These are phyloP conservation scores for Hordeum marinum DNA, from an alignment of 176 grass and related monocot genomes.

Conservation along the genomic window DNA sequence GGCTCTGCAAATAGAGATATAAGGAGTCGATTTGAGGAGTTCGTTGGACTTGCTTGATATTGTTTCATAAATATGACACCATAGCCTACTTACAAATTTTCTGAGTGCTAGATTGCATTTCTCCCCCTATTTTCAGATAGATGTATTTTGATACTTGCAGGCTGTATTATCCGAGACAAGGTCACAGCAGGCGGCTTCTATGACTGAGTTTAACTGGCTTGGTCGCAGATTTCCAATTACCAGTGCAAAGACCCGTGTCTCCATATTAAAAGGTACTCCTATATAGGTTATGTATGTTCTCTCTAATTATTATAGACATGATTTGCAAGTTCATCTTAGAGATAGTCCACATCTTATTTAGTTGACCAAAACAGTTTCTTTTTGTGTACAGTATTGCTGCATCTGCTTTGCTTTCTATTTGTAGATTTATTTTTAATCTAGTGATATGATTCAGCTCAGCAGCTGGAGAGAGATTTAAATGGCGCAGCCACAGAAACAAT, in stretches of 20 bases:
- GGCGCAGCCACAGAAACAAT: constrained; percentile 55
- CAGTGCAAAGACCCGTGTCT: constrained; percentile 94
- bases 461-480: constrained; percentile 87
- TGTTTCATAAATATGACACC: not conserved
- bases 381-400: not conserved
- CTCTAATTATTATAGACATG: not conserved
- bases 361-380: not conserved
- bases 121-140: not conserved
- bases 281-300: constrained; percentile 24
- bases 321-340: not conserved
- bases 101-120: not conserved
- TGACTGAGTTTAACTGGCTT: constrained; percentile 96
- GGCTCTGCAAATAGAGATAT: not conserved
- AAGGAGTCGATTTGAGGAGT: not conserved
- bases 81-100: not conserved
- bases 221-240: constrained; percentile 80
- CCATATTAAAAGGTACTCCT: constrained; percentile 82
- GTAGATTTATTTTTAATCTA: constrained; percentile 37
- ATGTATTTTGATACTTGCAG: constrained; percentile 31
- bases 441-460: constrained; percentile 87
- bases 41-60: not conserved
- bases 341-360: not conserved
- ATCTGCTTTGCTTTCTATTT: constrained; percentile 21
- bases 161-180: constrained; percentile 95
- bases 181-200: constrained; percentile 86